phyloP scores from a whole-genome alignment of 441 rosid species.

The Sinapis alba region DNA sequence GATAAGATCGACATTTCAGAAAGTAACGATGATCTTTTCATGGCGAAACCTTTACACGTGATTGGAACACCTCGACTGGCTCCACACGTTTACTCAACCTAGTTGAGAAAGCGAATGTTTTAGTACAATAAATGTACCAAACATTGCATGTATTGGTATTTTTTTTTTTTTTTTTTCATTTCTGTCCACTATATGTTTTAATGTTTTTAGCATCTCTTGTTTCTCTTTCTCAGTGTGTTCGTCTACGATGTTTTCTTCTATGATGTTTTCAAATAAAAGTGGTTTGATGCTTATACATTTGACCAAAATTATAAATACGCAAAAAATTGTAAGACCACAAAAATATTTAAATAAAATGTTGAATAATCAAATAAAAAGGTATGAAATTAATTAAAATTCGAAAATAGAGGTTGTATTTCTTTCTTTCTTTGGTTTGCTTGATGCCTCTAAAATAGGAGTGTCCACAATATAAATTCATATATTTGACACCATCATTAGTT shows the following conservation, averaged over 20 bases:
- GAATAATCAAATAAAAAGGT: not conserved
- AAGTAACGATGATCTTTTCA: constrained; percentile 13
- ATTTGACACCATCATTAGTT: too few relatives aligned
- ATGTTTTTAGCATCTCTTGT: not conserved
- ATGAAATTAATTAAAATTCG: not conserved
- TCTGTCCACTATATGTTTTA: not conserved
- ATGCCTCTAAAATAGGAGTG: not conserved
- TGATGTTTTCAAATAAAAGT: not conserved
- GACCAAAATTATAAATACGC: not conserved
- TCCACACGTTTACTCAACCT: constrained; percentile 29
- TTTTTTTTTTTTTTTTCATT: not conserved
- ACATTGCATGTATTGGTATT: not conserved
- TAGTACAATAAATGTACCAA: not conserved
- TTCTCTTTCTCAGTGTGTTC: not conserved
- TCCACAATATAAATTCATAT: not conserved
- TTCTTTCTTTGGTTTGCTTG: not conserved
- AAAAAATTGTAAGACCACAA: not conserved
- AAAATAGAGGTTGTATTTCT: not conserved
- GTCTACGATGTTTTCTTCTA: not conserved
- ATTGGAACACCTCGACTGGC: constrained; percentile 42
- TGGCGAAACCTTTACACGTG: constrained; percentile 38
- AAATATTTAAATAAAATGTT: not conserved
- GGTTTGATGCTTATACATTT: not conserved
- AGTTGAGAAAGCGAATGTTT: not conserved
- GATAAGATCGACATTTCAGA: constrained; percentile 28